Evolutionary conservation across 352 stramenopile species (phyloP), one percentile per base, ranked within the genome.

Genomic region (Hyaloperonospora brassicae): DNA sequence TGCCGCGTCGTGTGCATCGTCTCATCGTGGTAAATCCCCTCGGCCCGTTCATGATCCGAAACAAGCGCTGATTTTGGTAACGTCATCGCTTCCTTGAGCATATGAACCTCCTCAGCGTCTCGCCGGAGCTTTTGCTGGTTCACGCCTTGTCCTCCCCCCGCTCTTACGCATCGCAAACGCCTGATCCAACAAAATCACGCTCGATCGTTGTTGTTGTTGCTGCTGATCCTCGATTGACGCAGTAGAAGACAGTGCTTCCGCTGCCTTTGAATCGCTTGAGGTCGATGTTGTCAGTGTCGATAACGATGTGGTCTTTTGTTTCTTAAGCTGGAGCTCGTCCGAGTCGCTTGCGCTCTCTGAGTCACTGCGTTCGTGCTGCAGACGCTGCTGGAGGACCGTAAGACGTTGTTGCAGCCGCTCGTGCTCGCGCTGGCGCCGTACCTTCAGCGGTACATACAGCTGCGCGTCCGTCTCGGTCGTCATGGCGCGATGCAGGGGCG

Each of bases 11-110:
- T 97, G 34, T 76, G 79, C 62, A 98, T 83, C 13, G 76, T 66
- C 21, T 95, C 68, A 17, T 70, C 77, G 72, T 98, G 98, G 9
- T 85, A 72, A 30, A 96, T 88, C 7, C 95, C 95, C 57, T 96
- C 74, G 3, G 92, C 92, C 21, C 93, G 80, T 71, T n/a, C n/a
- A n/a, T n/a, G n/a, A n/a, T n/a, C n/a, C n/a, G n/a, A n/a, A n/a
- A n/a, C n/a, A n/a, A n/a, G n/a, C n/a, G n/a, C n/a, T n/a, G n/a
- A n/a, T n/a, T n/a, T n/a, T n/a, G n/a, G n/a, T n/a, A n/a, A n/a
- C n/a, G n/a, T n/a, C n/a, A n/a, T n/a, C 9, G 93, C 93, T 66
- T 98, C 93, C 55, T 95, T 96, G 36, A 98, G 81, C 70, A 98
- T 97, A 13, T 80, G 87, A 50, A 93, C 71, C 62, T 98, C 93